A percentile compares a stretch with the other conserved stretches of the same genome.
Evolutionary conservation across 352 stramenopile species (phyloP).

Genomic region (Nannochloropsis limnetica): DNA sequence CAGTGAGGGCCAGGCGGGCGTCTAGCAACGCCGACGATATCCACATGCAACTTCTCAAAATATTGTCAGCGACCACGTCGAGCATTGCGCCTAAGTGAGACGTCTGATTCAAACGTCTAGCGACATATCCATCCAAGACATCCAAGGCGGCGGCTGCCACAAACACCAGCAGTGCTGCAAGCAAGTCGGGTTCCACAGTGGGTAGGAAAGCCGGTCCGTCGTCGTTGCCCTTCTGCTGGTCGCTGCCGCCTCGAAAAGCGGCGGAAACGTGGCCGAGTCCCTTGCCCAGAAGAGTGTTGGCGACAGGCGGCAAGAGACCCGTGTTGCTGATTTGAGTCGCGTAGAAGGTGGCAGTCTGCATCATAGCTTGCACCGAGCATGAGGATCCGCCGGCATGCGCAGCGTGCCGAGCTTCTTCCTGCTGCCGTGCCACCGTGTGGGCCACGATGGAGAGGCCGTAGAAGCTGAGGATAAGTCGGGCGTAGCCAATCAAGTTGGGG

Average conservation of each 20-base stretch:
- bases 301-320: neutral
- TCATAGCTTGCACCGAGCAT: neutral
- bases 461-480: neutral
- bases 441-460: conserved; percentile 4
- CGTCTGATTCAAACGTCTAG: neutral
- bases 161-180: conserved; percentile 14
- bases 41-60: conserved; percentile 5
- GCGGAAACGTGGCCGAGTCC: neutral
- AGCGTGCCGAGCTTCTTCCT: neutral
- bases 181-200: neutral
- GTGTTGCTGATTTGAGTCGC: neutral
- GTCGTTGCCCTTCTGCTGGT: neutral
- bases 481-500: neutral
- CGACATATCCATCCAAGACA: neutral
- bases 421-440: neutral
- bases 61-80: neutral
- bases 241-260: neutral
- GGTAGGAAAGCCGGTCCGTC: neutral
- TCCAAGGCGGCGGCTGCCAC: neutral
- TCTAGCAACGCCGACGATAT: conserved; percentile 2
- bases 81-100: neutral
- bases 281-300: conserved; percentile 13
- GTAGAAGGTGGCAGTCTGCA: conserved; percentile 22
- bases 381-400: neutral
- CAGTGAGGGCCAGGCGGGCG: conserved; percentile 1